Conservation (phyloP, 345 rosid genomes). For the Populus simonii region DNA sequence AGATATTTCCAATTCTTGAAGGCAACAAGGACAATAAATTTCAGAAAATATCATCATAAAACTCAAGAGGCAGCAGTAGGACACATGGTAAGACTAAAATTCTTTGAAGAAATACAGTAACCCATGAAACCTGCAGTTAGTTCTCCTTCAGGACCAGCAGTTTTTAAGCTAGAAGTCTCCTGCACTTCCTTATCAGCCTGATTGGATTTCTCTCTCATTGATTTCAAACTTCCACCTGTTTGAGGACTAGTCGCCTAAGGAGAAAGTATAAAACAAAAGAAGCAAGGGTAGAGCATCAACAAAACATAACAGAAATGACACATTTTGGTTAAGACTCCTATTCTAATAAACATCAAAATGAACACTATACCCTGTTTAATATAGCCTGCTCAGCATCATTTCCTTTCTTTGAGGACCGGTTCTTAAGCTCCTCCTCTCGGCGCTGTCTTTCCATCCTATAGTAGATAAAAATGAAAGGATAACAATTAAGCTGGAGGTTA, state of each 20-base stretch:
- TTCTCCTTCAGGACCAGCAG: constrained; percentile 88
- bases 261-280: constrained; percentile 7
- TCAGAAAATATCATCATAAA: background rate
- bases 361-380: constrained; percentile 59
- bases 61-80: background rate
- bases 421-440: constrained; percentile 88
- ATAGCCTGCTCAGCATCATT: constrained; percentile 80
- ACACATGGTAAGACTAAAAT: background rate
- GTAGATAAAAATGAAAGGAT: constrained; percentile 5
- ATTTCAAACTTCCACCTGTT: constrained; percentile 81
- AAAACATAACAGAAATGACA: background rate
- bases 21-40: background rate
- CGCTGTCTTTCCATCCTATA: constrained; percentile 93
- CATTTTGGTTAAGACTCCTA: constrained; percentile 13
- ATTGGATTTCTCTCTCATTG: constrained; percentile 70
- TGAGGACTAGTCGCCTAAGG: constrained; percentile 88
- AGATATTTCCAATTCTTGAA: background rate
- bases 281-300: background rate
- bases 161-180: constrained; percentile 76
- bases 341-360: constrained; percentile 2
- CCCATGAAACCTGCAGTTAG: constrained; percentile 77
- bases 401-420: constrained; percentile 77
- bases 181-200: constrained; percentile 68
- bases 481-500: background rate
- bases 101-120: background rate